These are phyloP conservation scores for Fistulina hepatica DNA, from an alignment of 1,284 basidiomycete genomes.

Conservation along the genomic window DNA sequence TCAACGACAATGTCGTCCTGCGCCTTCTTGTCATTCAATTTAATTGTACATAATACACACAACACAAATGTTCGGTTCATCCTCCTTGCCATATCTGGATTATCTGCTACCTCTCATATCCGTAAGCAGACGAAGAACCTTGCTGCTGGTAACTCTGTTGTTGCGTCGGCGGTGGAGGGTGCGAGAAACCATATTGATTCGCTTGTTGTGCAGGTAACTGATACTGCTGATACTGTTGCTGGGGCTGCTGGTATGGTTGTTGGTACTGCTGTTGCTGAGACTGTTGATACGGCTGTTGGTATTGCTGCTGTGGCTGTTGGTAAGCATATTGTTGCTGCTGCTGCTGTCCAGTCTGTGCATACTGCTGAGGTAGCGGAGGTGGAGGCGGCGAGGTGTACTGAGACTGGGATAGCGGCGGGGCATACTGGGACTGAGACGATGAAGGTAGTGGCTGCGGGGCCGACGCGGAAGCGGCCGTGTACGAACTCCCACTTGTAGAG, in stretches of 20 bases:
- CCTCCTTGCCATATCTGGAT: no score
- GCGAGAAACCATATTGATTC: slow-evolving; percentile 19
- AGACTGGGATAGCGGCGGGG: slow-evolving; percentile 8
- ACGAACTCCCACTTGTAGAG: background rate
- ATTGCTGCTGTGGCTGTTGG: slow-evolving; percentile 25
- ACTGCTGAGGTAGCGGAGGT: slow-evolving; percentile 23
- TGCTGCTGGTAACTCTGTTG: slow-evolving; percentile 18
- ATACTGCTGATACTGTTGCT: slow-evolving; percentile 16
- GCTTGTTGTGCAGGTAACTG: no score
- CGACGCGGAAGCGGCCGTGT: no score
- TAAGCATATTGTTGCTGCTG: slow-evolving; percentile 13
- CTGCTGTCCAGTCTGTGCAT: background rate
- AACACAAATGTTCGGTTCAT: no score
- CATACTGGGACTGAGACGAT: slow-evolving; percentile 9
- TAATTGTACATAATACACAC: no score
- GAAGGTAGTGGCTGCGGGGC: slow-evolving; percentile 5
- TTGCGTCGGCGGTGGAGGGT: slow-evolving; percentile 21
- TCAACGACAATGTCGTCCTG: no score
- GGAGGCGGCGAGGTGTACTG: slow-evolving; percentile 20
- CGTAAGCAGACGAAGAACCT: no score
- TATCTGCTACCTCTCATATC: no score
- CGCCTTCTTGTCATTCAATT: no score
- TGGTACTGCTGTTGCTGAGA: slow-evolving; percentile 16
- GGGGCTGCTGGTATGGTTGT: slow-evolving; percentile 17
- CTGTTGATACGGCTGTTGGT: slow-evolving; percentile 16